These are phyloP conservation scores for Leonotis leonurus DNA, from an alignment of 257 asterid species.

Conservation along the genomic window DNA sequence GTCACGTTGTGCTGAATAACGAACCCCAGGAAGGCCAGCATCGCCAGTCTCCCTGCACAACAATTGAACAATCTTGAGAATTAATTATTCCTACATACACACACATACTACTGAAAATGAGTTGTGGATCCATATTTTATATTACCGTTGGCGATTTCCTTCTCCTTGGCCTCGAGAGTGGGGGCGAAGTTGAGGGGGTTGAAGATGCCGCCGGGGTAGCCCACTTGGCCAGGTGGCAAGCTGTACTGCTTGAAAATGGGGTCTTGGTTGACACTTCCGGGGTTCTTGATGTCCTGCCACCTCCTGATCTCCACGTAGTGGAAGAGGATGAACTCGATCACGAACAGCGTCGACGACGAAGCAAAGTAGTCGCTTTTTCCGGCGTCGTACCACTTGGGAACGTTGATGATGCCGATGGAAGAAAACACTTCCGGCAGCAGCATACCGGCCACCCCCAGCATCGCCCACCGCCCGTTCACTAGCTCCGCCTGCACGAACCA, in stretches of 20 bases:
- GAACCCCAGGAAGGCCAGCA: constrained; percentile 93
- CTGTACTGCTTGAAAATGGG: constrained; percentile 87
- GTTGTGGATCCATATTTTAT: background rate
- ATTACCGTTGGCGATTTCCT: constrained; percentile 80
- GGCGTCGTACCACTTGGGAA: constrained; percentile 87
- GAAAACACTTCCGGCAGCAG: constrained; percentile 73
- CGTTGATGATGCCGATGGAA: constrained; percentile 54
- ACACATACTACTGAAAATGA: too few relatives aligned
- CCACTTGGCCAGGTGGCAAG: constrained; percentile 65
- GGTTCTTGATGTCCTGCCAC: constrained; percentile 97
- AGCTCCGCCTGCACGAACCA: constrained; percentile 94
- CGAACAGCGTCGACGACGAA: constrained; percentile 76
- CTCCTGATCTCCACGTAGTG: constrained; percentile 95
- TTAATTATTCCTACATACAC: too few relatives aligned
- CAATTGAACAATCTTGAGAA: too few relatives aligned
- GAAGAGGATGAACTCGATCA: constrained; percentile 88
- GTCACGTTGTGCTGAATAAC: constrained; percentile 87
- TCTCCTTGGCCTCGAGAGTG: constrained; percentile 78
- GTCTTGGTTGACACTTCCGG: constrained; percentile 89
- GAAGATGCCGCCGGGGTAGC: constrained; percentile 92
- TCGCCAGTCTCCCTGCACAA: constrained; percentile 83
- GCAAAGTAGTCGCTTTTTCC: constrained; percentile 81
- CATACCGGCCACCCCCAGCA: constrained; percentile 94
- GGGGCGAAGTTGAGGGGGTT: constrained; percentile 85
- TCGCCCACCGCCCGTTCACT: constrained; percentile 88